These are phyloP conservation scores for Phytopythium helicoides DNA, from an alignment of 352 stramenopile species.

Conservation along the genomic window DNA sequence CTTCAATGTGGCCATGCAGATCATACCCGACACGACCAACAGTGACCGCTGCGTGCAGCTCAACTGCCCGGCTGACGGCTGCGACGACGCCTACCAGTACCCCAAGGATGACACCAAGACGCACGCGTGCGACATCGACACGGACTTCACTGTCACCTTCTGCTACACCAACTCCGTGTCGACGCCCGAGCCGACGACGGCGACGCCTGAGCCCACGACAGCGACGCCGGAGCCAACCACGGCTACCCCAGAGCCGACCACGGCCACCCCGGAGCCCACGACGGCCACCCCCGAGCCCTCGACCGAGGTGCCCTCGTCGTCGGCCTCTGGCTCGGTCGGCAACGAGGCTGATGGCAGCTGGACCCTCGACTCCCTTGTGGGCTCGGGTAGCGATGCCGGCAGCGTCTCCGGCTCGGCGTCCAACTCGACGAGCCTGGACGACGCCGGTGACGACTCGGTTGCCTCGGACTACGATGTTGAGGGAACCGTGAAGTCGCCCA, in stretches of 20 bases:
- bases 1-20: constrained; percentile 75
- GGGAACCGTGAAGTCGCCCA: not conserved
- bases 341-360: constrained; percentile 9
- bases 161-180: constrained; percentile 26
- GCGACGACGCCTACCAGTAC: constrained; percentile 63
- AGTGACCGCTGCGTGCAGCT: constrained; percentile 40
- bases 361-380: constrained; percentile 8
- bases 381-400: not conserved
- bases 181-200: constrained; percentile 11
- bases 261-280: constrained; percentile 11
- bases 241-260: constrained; percentile 5
- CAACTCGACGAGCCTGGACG: constrained; percentile 5
- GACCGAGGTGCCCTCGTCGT: constrained; percentile 8
- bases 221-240: constrained; percentile 11
- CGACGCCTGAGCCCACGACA: constrained; percentile 14
- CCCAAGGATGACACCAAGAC: constrained; percentile 74
- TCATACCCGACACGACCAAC: constrained; percentile 37
- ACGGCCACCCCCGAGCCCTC: constrained; percentile 2
- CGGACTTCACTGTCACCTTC: constrained; percentile 63
- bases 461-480: constrained; percentile 7
- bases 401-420: constrained; percentile 1
- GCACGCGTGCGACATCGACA: constrained; percentile 42
- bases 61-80: constrained; percentile 54
- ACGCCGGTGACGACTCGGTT: constrained; percentile 8
- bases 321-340: constrained; percentile 2